These are phyloP conservation scores for barrel medic (Medicago truncatula) DNA, from an alignment of 306 rosid species.

Conservation along the genomic window MtrunA17r5.0-ANR NC_053045.1:52066501-52067000, in stretches of 20 bases:
- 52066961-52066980: background rate
- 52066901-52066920: slow-evolving; percentile 1
- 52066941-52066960: background rate
- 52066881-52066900: slow-evolving; percentile 37
- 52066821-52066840: slow-evolving; percentile 93
- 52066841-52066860: slow-evolving; percentile 65
- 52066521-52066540: slow-evolving; percentile 95
- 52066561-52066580: slow-evolving; percentile 71
- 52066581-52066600: slow-evolving; percentile 70
- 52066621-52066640: slow-evolving; percentile 68
- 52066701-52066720: slow-evolving; percentile 27
- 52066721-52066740: slow-evolving; percentile 28
- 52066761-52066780: slow-evolving; percentile 35
- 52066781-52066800: slow-evolving; percentile 78
- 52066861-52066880: slow-evolving; percentile 31
- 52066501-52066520: slow-evolving; percentile 67
- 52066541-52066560: slow-evolving; percentile 96
- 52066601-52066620: slow-evolving; percentile 59
- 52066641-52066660: slow-evolving; percentile 37
- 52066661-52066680: slow-evolving; percentile 26
- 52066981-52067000: slow-evolving; percentile 45
- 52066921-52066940: slow-evolving; percentile 16
- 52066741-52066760: background rate
- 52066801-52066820: slow-evolving; percentile 70
- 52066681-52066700: slow-evolving; percentile 22